Evolutionary conservation across 345 rosid genomes (phyloP), one percentile per base, ranked within the genome.

Genomic region (Linum usitatissimum): DNA sequence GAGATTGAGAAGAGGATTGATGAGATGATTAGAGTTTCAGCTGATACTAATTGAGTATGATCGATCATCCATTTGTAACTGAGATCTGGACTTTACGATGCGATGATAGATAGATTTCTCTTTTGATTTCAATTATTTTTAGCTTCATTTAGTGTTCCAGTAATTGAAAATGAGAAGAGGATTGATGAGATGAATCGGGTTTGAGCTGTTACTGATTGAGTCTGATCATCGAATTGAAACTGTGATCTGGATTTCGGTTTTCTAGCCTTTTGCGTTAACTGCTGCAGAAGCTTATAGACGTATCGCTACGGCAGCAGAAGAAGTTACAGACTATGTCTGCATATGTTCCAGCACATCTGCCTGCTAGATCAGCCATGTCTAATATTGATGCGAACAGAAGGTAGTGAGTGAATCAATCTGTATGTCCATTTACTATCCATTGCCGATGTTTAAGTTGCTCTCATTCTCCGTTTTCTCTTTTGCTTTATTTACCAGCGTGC

Each of bases 241-340:
- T 53, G 18, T 3, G 18, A 15, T 4, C 12, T 17, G 18, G 59
- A 28, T 20, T 55, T 55, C 19, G 59, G 19, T 55, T 8, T 19
- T 55, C 28, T 0, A 28, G 3, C 14, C 30, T 12, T 55, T 55
- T 18, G 21, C 59, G 9, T 17, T 55, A 6, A 28, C 7, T 20
- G 40, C 71, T 69, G 79, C 83, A 91, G 96, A 88, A 81, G 77
- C 86, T 84, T 40, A 84, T 90, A 0, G 84, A 82, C 53, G 91
- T 82, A 18, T 83, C 94, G 3, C 57, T 86, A 59, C 60, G 70
- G 70, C 99, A 93, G 76, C 90, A 86, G 76, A 81, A 48, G 84
- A 87, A 67, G 68, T 71, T 90, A 84, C 88, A 87, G 75, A 80
- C 64, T 67, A 79, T 89, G 83, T 78, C 79, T 56, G 64, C 66